Conservation (phyloP, 164 flowering plant genomes). For the Sextonia rubra region DNA sequence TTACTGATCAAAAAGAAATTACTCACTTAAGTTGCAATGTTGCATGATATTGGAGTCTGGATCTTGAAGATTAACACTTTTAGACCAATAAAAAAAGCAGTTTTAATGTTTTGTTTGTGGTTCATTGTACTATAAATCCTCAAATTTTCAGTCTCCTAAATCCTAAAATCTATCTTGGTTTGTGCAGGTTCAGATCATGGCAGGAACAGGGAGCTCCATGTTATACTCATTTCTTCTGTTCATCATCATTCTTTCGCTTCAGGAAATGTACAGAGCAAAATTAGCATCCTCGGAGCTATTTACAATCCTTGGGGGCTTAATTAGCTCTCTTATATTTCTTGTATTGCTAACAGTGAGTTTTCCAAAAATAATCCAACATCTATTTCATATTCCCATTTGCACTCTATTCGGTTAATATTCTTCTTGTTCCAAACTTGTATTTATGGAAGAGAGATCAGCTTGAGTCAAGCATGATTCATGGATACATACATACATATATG, state of each 20-base stretch:
- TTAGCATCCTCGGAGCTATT: slow-evolving; percentile 85
- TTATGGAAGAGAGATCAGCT: too few relatives aligned
- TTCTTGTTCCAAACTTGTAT: too few relatives aligned
- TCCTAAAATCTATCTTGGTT: neutral
- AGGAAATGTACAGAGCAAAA: slow-evolving; percentile 77
- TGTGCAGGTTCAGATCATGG: slow-evolving; percentile 40
- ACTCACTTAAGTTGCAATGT: neutral
- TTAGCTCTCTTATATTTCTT: slow-evolving; percentile 75
- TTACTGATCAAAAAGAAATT: neutral
- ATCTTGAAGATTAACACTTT: neutral
- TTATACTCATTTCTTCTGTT: slow-evolving; percentile 67
- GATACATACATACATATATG: too few relatives aligned
- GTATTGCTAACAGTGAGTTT: slow-evolving; percentile 68
- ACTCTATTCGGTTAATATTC: too few relatives aligned
- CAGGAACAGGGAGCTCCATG: slow-evolving; percentile 85
- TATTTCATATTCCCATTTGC: too few relatives aligned
- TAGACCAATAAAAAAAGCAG: neutral
- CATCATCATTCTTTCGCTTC: slow-evolving; percentile 69
- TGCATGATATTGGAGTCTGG: neutral
- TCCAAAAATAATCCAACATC: neutral
- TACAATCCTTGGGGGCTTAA: slow-evolving; percentile 92
- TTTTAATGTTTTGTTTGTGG: neutral
- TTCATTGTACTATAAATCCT: neutral
- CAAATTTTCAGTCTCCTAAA: neutral
- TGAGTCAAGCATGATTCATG: too few relatives aligned